Conservation (phyloP, 2,329 filamentous ascomycete species). For the Sclerotinia subarctica region DNA sequence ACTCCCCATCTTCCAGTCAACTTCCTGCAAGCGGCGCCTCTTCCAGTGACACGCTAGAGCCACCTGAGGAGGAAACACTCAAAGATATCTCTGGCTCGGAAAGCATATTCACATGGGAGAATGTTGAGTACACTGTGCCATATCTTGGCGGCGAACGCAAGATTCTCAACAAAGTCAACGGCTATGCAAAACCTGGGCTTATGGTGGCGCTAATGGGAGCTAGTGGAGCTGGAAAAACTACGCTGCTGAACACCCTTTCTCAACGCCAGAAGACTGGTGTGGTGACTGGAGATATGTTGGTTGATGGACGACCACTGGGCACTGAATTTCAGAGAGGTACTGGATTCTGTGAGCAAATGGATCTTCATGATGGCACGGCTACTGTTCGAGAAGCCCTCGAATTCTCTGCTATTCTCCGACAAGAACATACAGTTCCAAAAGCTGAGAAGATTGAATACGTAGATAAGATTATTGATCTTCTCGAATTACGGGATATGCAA, state of each 20-base stretch:
- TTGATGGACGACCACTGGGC: conserved; percentile 61
- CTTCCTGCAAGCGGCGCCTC: conserved; percentile 32
- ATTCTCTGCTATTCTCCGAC: conserved; percentile 64
- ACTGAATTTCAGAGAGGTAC: conserved; percentile 65
- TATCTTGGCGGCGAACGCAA: conserved; percentile 59
- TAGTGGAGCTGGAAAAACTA: conserved; percentile 80
- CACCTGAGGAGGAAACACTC: conserved; percentile 42
- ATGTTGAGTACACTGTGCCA: conserved; percentile 71
- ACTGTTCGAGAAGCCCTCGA: conserved; percentile 66
- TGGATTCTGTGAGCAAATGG: conserved; percentile 70
- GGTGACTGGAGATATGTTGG: conserved; percentile 63
- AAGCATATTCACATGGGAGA: conserved; percentile 67
- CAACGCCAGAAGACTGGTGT: conserved; percentile 67
- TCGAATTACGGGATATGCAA: conserved; percentile 63
- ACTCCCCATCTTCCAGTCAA: neutral
- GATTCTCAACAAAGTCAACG: conserved; percentile 66
- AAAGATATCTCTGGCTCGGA: conserved; percentile 54
- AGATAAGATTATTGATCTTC: conserved; percentile 60
- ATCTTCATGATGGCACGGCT: conserved; percentile 65
- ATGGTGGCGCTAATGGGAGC: conserved; percentile 79
- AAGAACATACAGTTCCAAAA: conserved; percentile 51
- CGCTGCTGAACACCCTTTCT: conserved; percentile 70
- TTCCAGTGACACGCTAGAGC: conserved; percentile 28
- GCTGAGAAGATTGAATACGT: conserved; percentile 65
- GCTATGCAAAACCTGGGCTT: conserved; percentile 75